These are phyloP conservation scores for Pythium sukuiense DNA, from an alignment of 352 stramenopile genomes.

Conservation along the genomic window DNA sequence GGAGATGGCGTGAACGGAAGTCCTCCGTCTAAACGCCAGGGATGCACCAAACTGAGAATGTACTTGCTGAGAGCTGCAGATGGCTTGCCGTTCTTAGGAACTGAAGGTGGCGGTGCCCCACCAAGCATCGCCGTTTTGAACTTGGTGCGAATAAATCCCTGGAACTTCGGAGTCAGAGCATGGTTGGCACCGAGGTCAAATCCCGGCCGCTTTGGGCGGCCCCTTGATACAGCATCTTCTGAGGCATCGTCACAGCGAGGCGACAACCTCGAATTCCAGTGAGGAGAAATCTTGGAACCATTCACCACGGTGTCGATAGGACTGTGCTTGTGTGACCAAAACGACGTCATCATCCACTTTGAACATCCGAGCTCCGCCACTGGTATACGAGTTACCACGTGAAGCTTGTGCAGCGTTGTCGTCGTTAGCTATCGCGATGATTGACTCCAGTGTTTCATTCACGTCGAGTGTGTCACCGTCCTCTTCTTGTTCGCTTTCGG, in stretches of 20 bases:
- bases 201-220: background rate
- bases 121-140: slow-evolving; percentile 27
- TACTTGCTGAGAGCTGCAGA: slow-evolving; percentile 10
- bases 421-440: background rate
- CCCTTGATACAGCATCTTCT: background rate
- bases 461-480: background rate
- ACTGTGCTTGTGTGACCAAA: background rate
- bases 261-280: background rate
- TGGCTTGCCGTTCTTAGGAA: slow-evolving; percentile 6
- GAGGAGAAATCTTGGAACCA: background rate
- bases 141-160: slow-evolving; percentile 27
- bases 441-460: background rate
- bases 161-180: slow-evolving; percentile 4
- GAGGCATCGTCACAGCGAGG: background rate
- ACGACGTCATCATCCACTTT: slow-evolving; percentile 1
- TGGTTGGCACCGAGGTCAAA: slow-evolving; percentile 3
- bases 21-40: background rate
- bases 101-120: slow-evolving; percentile 12
- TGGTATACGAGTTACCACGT: background rate
- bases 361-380: slow-evolving; percentile 1
- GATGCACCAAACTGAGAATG: background rate
- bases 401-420: background rate
- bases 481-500: too few species aligned
- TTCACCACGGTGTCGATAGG: background rate
- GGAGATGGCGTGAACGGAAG: background rate